Conservation (phyloP, 306 rosid genomes). For the Cajanus cajan region DNA sequence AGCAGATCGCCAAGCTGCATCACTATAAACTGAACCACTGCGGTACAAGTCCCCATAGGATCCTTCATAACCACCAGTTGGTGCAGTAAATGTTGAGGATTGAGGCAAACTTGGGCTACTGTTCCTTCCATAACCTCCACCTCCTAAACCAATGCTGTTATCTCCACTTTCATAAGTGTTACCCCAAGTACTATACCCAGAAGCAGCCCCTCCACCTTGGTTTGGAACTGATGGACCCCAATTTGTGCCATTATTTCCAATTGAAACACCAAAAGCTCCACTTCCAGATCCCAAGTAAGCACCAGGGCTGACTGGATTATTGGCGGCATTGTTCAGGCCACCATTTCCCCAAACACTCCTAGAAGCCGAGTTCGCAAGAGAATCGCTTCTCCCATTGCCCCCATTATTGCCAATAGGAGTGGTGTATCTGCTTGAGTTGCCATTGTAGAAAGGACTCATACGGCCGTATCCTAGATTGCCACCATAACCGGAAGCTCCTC, state of each 20-base stretch:
- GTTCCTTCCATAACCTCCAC: slow-evolving; percentile 72
- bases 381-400: slow-evolving; percentile 58
- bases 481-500: slow-evolving; percentile 64
- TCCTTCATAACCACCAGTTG: slow-evolving; percentile 64
- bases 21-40: slow-evolving; percentile 56
- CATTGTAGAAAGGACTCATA: slow-evolving; percentile 61
- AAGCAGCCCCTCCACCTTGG: slow-evolving; percentile 58
- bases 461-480: slow-evolving; percentile 67
- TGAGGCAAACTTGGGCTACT: slow-evolving; percentile 40
- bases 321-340: slow-evolving; percentile 45
- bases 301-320: slow-evolving; percentile 44
- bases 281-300: slow-evolving; percentile 57
- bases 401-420: slow-evolving; percentile 75
- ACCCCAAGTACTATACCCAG: slow-evolving; percentile 51
- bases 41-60: slow-evolving; percentile 65
- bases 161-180: slow-evolving; percentile 63
- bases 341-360: slow-evolving; percentile 82
- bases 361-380: slow-evolving; percentile 59
- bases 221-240: slow-evolving; percentile 52
- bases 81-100: slow-evolving; percentile 54
- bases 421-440: slow-evolving; percentile 65
- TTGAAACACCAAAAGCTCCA: slow-evolving; percentile 66
- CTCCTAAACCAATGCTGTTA: slow-evolving; percentile 55
- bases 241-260: slow-evolving; percentile 56
- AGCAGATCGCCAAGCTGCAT: slow-evolving; percentile 72